Percentiles rank a stretch among this genome's conserved stretches.
phyloP scores from a whole-genome alignment of 805 yeast genomes.

The Pichia deserticola region DNA sequence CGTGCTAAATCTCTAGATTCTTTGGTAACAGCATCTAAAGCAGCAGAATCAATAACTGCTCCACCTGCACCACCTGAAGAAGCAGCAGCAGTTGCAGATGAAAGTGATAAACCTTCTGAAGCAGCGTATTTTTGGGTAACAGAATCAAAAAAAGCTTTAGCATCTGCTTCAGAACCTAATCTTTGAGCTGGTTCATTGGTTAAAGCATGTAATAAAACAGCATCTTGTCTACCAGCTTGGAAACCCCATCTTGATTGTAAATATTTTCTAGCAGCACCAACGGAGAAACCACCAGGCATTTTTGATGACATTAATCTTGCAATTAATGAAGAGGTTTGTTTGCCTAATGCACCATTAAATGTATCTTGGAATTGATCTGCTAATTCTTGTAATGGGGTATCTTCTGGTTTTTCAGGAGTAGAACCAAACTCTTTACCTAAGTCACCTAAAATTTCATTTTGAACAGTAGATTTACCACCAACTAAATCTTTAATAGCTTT shows the following conservation, averaged over 20 bases:
- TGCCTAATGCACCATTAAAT: slow-evolving; percentile 84
- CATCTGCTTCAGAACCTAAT: slow-evolving; percentile 80
- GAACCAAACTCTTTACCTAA: slow-evolving; percentile 96
- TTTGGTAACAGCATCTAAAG: slow-evolving; percentile 73
- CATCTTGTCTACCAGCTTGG: slow-evolving; percentile 90
- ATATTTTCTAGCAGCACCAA: slow-evolving; percentile 86
- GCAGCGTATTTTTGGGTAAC: slow-evolving; percentile 82
- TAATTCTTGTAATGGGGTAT: slow-evolving; percentile 89
- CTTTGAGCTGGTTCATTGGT: slow-evolving; percentile 89
- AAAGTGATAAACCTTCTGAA: slow-evolving; percentile 66
- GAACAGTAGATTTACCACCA: slow-evolving; percentile 97
- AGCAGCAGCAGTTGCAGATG: slow-evolving; percentile 55
- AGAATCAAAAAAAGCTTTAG: slow-evolving; percentile 80
- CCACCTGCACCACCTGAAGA: slow-evolving; percentile 60
- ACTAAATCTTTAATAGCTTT: slow-evolving; percentile 96
- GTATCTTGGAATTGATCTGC: slow-evolving; percentile 93
- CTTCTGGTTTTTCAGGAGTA: slow-evolving; percentile 99
- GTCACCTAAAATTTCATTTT: slow-evolving; percentile 97
- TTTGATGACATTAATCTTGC: slow-evolving; percentile 91
- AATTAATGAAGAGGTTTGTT: slow-evolving; percentile 81
- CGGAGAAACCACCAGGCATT: slow-evolving; percentile 99
- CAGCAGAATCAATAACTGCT: slow-evolving; percentile 91
- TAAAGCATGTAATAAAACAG: slow-evolving; percentile 74
- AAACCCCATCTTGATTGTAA: slow-evolving; percentile 90
- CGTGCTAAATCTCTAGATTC: slow-evolving; percentile 64